These are phyloP conservation scores for Heliocybe sulcata DNA, from an alignment of 1,284 basidiomycete genomes.

Conservation along the genomic window DNA sequence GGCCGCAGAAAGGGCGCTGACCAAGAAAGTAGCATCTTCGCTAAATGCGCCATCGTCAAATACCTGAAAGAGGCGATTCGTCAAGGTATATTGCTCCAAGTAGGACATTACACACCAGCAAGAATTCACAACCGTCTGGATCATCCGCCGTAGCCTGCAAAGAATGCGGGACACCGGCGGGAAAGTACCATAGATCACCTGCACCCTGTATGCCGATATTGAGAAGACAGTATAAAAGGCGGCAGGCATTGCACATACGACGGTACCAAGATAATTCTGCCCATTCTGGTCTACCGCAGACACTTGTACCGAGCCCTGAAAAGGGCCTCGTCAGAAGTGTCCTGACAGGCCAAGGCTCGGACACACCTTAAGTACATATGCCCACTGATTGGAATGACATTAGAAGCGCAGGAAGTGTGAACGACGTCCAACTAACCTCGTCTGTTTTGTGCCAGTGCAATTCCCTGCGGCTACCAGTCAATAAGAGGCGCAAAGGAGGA, in stretches of 20 bases:
- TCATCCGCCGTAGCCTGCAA: constrained; percentile 58
- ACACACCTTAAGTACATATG: constrained; percentile 51
- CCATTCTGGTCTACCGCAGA: constrained; percentile 55
- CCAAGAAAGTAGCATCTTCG: constrained; percentile 64
- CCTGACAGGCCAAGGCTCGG: background rate
- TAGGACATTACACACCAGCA: constrained; percentile 39
- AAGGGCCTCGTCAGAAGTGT: background rate
- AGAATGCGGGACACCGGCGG: constrained; percentile 44
- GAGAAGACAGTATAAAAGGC: background rate
- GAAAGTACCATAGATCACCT: constrained; percentile 57
- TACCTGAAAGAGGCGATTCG: constrained; percentile 28
- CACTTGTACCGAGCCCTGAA: constrained; percentile 55
- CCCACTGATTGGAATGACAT: constrained; percentile 38
- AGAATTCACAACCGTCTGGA: constrained; percentile 58
- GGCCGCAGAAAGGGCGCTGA: constrained; percentile 15
- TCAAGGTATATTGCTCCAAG: background rate
- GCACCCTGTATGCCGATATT: constrained; percentile 15
- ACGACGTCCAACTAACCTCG: constrained; percentile 35
- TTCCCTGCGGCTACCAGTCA: constrained; percentile 34
- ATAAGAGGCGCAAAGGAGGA: background rate
- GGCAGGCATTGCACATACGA: constrained; percentile 28
- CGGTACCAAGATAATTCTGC: constrained; percentile 52
- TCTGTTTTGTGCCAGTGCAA: constrained; percentile 69
- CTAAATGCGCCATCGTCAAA: constrained; percentile 61
- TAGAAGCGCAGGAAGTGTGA: background rate